A percentile compares a stretch with the other conserved stretches of the same genome.
Conservation (phyloP, 2,329 filamentous ascomycete genomes). For the Talaromyces sp. region DNA sequence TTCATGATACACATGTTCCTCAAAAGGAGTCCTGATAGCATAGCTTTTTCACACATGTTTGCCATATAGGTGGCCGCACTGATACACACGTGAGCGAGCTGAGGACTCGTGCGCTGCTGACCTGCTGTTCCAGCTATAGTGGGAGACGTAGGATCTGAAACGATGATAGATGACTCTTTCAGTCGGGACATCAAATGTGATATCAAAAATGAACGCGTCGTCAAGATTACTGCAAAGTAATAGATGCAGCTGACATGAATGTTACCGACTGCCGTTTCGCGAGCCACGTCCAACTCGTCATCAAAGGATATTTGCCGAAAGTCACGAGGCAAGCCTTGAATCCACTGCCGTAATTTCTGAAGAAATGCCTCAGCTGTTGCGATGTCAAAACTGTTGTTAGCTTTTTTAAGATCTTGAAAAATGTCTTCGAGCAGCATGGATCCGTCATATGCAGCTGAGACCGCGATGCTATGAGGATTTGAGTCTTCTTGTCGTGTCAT, state of each 20-base stretch:
- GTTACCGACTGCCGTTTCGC: constrained; percentile 45
- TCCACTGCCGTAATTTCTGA: constrained; percentile 15
- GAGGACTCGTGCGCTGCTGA: constrained; percentile 22
- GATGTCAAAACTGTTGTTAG: constrained; percentile 7
- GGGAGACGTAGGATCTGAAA: constrained; percentile 23
- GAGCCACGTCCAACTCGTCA: constrained; percentile 17
- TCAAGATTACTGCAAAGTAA: constrained; percentile 57
- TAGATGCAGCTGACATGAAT: constrained; percentile 57
- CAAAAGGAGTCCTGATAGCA: constrained; percentile 42
- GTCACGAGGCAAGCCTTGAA: constrained; percentile 11
- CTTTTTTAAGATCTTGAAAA: constrained; percentile 9
- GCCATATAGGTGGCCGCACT: constrained; percentile 55
- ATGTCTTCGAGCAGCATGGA: constrained; percentile 14
- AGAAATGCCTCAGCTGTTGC: constrained; percentile 15
- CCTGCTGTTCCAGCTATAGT: background rate
- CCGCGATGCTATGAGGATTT: background rate
- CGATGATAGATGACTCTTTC: constrained; percentile 30
- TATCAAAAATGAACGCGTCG: constrained; percentile 55
- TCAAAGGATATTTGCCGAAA: constrained; percentile 12
- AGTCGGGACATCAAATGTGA: constrained; percentile 39
- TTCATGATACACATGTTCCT: constrained; percentile 60
- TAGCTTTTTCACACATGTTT: constrained; percentile 52
- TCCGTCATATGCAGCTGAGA: constrained; percentile 14
- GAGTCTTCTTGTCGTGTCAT: background rate
- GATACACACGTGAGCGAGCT: constrained; percentile 52